These are phyloP conservation scores for Peterozyma xylosa DNA, from an alignment of 805 yeast genomes.

Conservation along the genomic window DNA sequence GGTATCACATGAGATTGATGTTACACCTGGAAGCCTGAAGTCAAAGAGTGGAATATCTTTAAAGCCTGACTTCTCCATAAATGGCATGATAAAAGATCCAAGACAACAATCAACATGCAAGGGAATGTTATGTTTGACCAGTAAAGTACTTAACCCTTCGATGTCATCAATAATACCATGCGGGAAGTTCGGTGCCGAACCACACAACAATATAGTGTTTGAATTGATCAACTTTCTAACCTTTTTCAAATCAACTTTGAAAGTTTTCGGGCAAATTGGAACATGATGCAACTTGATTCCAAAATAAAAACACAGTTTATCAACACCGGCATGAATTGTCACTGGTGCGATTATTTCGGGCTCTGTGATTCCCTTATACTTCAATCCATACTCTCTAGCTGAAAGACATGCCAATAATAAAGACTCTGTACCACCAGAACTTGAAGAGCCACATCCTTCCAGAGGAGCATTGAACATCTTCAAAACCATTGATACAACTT, in stretches of 20 bases:
- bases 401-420: slow-evolving; percentile 77
- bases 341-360: slow-evolving; percentile 89
- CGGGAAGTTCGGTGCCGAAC: slow-evolving; percentile 96
- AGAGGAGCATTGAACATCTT: slow-evolving; percentile 75
- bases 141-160: slow-evolving; percentile 57
- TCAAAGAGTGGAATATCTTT: slow-evolving; percentile 54
- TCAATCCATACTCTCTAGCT: slow-evolving; percentile 71
- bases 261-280: slow-evolving; percentile 61
- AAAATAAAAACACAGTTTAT: slow-evolving; percentile 88
- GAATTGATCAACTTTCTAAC: slow-evolving; percentile 60
- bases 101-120: slow-evolving; percentile 94
- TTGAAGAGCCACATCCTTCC: slow-evolving; percentile 67
- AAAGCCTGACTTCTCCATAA: slow-evolving; percentile 58
- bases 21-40: slow-evolving; percentile 85
- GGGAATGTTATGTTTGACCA: slow-evolving; percentile 64
- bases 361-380: slow-evolving; percentile 45
- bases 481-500: slow-evolving; percentile 87
- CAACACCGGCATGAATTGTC: slow-evolving; percentile 92
- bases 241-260: slow-evolving; percentile 55
- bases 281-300: slow-evolving; percentile 80
- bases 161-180: slow-evolving; percentile 95
- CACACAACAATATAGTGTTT: slow-evolving; percentile 79
- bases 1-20: slow-evolving; percentile 98
- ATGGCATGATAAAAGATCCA: slow-evolving; percentile 87
- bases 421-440: slow-evolving; percentile 96